phyloP scores from a whole-genome alignment of 768 basidiomycete genomes.

The Trichaptum fuscoviolaceum region DNA sequence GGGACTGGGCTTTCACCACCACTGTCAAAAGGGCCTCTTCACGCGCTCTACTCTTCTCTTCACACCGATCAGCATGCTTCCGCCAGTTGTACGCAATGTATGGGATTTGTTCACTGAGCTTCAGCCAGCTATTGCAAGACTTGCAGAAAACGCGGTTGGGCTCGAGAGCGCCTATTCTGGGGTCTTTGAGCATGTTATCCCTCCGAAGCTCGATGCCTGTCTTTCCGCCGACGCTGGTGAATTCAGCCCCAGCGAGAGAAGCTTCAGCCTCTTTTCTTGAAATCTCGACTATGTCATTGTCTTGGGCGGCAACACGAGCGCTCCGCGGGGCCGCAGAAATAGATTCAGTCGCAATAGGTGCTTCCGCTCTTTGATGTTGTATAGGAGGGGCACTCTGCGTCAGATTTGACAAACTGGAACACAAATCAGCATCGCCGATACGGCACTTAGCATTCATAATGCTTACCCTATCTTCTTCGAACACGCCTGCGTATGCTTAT shows the following conservation, averaged over 20 bases:
- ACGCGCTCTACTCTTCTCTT: not conserved
- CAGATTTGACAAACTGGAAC: not conserved
- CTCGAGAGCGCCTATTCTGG: constrained; percentile 43
- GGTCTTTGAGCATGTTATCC: constrained; percentile 42
- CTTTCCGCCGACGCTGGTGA: not conserved
- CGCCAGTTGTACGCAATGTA: constrained; percentile 53
- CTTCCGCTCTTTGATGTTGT: not conserved
- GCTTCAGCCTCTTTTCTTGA: not conserved
- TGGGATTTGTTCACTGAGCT: constrained; percentile 36
- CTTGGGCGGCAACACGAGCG: not conserved
- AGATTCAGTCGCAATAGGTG: not conserved
- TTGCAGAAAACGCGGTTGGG: constrained; percentile 51
- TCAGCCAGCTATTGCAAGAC: constrained; percentile 60
- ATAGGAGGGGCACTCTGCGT: not conserved
- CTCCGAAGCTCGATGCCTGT: not conserved
- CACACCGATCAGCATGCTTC: constrained; percentile 28
- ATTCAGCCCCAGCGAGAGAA: not conserved
- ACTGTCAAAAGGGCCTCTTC: not conserved
- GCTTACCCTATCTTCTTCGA: not conserved
- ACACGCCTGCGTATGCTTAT: not conserved
- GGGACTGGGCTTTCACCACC: not conserved
- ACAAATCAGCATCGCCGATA: not conserved
- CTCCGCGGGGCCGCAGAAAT: not conserved
- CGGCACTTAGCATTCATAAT: not conserved
- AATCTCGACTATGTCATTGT: not conserved